Evolutionary conservation across 768 basidiomycete genomes (phyloP).

Genomic region (Tulasnella sp.): DNA sequence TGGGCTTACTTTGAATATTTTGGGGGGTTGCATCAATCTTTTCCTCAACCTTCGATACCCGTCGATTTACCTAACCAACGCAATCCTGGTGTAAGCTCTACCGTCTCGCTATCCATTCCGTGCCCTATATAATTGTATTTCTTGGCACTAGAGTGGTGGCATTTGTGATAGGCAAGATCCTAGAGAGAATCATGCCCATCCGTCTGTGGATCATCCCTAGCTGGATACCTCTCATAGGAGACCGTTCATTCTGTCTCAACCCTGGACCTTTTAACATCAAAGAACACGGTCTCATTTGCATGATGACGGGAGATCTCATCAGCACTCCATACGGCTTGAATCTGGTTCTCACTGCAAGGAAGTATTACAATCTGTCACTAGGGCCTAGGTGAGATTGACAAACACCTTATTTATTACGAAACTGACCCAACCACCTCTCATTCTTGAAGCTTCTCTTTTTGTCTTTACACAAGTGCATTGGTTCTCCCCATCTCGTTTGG

Average conservation of each 20-base stretch:
- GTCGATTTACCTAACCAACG: conserved; percentile 68
- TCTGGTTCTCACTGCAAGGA: conserved; percentile 70
- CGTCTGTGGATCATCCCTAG: conserved; percentile 43
- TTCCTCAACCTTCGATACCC: conserved; percentile 94
- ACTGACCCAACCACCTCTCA: background rate
- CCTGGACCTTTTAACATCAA: conserved; percentile 98
- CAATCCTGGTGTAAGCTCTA: conserved; percentile 47
- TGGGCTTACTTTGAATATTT: conserved; percentile 39
- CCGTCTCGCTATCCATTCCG: conserved; percentile 37
- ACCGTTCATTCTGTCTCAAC: conserved; percentile 66
- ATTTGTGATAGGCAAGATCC: conserved; percentile 82
- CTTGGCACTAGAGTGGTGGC: conserved; percentile 49
- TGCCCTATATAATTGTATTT: conserved; percentile 15
- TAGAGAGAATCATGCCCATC: conserved; percentile 81
- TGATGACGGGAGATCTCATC: conserved; percentile 67
- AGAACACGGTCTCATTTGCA: conserved; percentile 80
- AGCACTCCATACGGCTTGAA: conserved; percentile 54
- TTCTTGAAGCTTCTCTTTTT: background rate
- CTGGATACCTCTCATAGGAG: conserved; percentile 30
- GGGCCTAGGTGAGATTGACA: conserved; percentile 43
- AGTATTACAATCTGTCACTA: conserved; percentile 56
- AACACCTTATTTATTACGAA: no score
- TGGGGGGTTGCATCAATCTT: conserved; percentile 60
- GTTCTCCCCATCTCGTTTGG: background rate
- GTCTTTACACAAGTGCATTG: background rate